A percentile compares a stretch with the other conserved stretches of the same genome.
phyloP scores from a whole-genome alignment of 192 early-diverging fungal species.

The Umbelopsis ramanniana region DNA sequence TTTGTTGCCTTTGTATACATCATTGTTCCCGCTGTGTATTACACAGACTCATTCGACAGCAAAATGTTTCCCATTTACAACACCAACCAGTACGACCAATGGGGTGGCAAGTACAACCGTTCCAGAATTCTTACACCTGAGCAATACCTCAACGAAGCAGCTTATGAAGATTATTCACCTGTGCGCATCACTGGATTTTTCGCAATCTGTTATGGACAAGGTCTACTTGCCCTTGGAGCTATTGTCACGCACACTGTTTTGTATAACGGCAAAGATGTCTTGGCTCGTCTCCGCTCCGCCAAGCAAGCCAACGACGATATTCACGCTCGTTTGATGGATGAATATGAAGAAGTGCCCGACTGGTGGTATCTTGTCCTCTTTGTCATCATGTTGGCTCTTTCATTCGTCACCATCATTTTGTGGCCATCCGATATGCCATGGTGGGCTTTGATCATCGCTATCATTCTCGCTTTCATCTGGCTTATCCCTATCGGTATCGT shows the following conservation, averaged over 20 bases:
- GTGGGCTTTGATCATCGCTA: slow-evolving; percentile 61
- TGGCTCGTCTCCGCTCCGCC: slow-evolving; percentile 58
- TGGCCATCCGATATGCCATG: slow-evolving; percentile 63
- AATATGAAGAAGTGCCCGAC: slow-evolving; percentile 75
- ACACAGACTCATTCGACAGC: slow-evolving; percentile 59
- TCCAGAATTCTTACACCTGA: slow-evolving; percentile 57
- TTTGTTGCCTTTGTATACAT: slow-evolving; percentile 80
- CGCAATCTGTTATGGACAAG: slow-evolving; percentile 67
- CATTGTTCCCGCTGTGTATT: slow-evolving; percentile 73
- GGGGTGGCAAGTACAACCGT: slow-evolving; percentile 60
- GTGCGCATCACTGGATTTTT: slow-evolving; percentile 72
- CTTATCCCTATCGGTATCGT: slow-evolving; percentile 68
- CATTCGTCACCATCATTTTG: slow-evolving; percentile 51
- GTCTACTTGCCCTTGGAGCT: slow-evolving; percentile 69
- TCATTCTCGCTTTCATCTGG: slow-evolving; percentile 53
- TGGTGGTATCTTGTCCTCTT: slow-evolving; percentile 77
- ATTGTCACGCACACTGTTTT: slow-evolving; percentile 67
- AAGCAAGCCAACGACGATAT: slow-evolving; percentile 70
- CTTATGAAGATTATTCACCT: slow-evolving; percentile 63
- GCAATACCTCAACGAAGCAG: slow-evolving; percentile 54
- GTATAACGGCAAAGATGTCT: slow-evolving; percentile 73
- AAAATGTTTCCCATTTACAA: slow-evolving; percentile 69
- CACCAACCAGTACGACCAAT: slow-evolving; percentile 61
- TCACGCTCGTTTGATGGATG: slow-evolving; percentile 74
- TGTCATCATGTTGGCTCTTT: slow-evolving; percentile 51